Conservation (phyloP, 2,329 filamentous ascomycete genomes). For the Ophiocordyceps camponoti-leonardi region DNA sequence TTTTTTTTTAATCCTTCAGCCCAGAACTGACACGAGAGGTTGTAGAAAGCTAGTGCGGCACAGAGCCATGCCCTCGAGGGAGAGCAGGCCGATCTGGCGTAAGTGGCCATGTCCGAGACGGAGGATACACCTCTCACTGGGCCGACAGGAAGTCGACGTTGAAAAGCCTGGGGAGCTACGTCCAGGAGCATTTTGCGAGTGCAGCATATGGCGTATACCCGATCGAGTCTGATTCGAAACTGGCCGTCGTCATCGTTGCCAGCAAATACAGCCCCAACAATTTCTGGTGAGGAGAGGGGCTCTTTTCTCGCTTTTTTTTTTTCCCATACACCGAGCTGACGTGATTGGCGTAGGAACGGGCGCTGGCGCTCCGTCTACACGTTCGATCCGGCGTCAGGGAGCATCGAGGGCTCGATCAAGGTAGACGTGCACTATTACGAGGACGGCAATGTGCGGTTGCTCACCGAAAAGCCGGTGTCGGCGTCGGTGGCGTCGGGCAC, state of each 20-base stretch:
- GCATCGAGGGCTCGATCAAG: conserved; percentile 64
- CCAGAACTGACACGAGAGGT: background rate
- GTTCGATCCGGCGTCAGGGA: conserved; percentile 50
- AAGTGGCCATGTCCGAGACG: conserved; percentile 16
- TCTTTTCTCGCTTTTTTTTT: background rate
- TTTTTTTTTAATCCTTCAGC: background rate
- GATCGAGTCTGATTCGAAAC: conserved; percentile 52
- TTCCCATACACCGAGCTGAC: background rate
- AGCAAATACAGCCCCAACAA: conserved; percentile 98
- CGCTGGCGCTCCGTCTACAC: conserved; percentile 87
- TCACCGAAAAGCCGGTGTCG: conserved; percentile 66
- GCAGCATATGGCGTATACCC: conserved; percentile 73
- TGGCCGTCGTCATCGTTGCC: conserved; percentile 73
- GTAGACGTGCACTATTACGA: conserved; percentile 99
- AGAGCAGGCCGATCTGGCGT: conserved; percentile 64
- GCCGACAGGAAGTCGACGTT: conserved; percentile 52
- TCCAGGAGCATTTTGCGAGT: conserved; percentile 75
- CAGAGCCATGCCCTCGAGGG: conserved; percentile 70
- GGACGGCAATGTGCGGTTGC: conserved; percentile 87
- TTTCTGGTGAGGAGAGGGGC: conserved; percentile 58
- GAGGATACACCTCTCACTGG: conserved; percentile 23
- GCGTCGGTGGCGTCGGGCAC: conserved; percentile 42
- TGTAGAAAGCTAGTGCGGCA: conserved; percentile 61
- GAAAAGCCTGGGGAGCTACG: conserved; percentile 59
- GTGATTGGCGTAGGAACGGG: conserved; percentile 52